Evolutionary conservation across 108 stramenopile species (phyloP).

Genomic region (Pseudonitzschia multistriata): DNA sequence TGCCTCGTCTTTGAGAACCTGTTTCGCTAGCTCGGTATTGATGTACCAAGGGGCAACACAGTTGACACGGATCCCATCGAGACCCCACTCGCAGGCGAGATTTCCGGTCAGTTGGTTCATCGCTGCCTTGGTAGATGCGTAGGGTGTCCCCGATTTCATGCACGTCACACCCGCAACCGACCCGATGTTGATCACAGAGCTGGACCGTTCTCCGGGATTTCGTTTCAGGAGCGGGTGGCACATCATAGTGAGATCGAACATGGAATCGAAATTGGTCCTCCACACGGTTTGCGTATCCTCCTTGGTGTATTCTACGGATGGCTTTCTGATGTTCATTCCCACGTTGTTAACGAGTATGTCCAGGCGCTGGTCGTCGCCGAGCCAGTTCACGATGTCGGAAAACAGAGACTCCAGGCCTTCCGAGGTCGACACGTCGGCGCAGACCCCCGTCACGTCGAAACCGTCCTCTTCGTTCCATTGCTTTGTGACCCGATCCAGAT

Average conservation of each 20-base stretch:
- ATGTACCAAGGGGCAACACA: conserved; percentile 87
- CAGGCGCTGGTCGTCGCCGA: conserved; percentile 44
- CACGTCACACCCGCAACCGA: conserved; percentile 90
- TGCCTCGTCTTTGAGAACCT: conserved; percentile 74
- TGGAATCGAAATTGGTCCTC: conserved; percentile 82
- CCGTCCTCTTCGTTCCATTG: conserved; percentile 68
- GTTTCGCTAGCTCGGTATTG: conserved; percentile 69
- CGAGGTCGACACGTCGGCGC: conserved; percentile 70
- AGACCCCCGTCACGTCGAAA: conserved; percentile 57
- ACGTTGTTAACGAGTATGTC: conserved; percentile 97
- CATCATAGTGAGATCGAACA: conserved; percentile 69
- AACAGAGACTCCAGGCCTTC: conserved; percentile 56
- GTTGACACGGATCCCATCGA: conserved; percentile 84
- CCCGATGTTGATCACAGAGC: conserved; percentile 89
- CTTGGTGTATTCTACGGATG: conserved; percentile 78
- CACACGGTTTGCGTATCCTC: conserved; percentile 84
- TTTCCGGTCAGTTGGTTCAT: conserved; percentile 93
- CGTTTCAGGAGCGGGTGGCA: conserved; percentile 70
- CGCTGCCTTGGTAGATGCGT: conserved; percentile 92
- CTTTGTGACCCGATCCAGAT: conserved; percentile 49
- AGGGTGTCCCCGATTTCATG: conserved; percentile 83
- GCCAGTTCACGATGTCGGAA: conserved; percentile 40
- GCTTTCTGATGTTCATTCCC: conserved; percentile 87
- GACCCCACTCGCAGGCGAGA: conserved; percentile 87
- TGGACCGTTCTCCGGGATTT: conserved; percentile 21